Conservation (phyloP, 768 basidiomycete species). For the Dacryopinax spathularia region DNA sequence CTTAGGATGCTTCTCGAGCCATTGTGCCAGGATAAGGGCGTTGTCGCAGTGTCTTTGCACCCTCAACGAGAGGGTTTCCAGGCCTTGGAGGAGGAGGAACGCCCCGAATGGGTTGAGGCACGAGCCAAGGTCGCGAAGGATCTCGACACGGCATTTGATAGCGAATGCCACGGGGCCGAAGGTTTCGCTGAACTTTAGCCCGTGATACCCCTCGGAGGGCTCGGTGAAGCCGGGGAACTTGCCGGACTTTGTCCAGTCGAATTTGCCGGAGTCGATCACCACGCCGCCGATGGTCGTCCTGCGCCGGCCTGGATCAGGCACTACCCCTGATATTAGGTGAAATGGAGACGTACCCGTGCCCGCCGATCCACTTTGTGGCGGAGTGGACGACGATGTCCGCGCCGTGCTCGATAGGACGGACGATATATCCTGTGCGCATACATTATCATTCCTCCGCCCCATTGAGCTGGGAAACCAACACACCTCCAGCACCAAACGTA, state of each 20-base stretch:
- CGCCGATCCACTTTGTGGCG: slow-evolving; percentile 72
- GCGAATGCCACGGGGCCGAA: slow-evolving; percentile 55
- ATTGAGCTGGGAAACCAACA: background rate
- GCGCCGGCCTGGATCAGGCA: slow-evolving; percentile 7
- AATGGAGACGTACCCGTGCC: slow-evolving; percentile 6
- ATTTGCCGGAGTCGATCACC: slow-evolving; percentile 62
- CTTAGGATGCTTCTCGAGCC: slow-evolving; percentile 48
- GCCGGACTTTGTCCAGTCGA: slow-evolving; percentile 55
- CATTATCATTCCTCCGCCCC: background rate
- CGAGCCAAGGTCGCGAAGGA: slow-evolving; percentile 55
- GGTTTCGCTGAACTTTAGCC: slow-evolving; percentile 47
- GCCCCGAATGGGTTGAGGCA: slow-evolving; percentile 55
- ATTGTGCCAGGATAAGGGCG: slow-evolving; percentile 51
- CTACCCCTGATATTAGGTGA: slow-evolving; percentile 33
- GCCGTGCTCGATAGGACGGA: slow-evolving; percentile 55
- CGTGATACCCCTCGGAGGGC: slow-evolving; percentile 65
- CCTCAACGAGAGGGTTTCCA: slow-evolving; percentile 62
- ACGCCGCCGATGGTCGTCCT: slow-evolving; percentile 70
- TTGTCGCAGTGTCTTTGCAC: slow-evolving; percentile 59
- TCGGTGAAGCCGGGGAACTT: slow-evolving; percentile 62
- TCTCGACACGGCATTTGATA: slow-evolving; percentile 42
- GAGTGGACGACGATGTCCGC: slow-evolving; percentile 69
- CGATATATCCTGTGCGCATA: slow-evolving; percentile 35
- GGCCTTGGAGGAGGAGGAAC: slow-evolving; percentile 62
- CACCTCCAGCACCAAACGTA: slow-evolving; percentile 58